A percentile compares a stretch with the other conserved stretches of the same genome.
Conservation (phyloP, 345 rosid species). For the Cardamine occulta region DNA sequence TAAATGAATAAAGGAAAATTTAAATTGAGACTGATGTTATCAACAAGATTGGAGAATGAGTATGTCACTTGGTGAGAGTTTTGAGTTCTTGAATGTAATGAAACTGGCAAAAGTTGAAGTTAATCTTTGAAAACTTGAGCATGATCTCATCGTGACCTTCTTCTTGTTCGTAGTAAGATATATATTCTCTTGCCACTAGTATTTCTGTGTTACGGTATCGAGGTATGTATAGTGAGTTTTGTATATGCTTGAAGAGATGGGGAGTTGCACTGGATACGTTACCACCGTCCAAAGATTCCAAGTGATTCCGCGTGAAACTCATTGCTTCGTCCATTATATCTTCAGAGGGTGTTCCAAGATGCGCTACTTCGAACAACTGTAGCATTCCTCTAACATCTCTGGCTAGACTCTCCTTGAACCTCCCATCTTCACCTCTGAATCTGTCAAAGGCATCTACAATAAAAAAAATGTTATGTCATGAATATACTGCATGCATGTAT, state of each 20-base stretch:
- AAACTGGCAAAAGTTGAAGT: constrained; percentile 20
- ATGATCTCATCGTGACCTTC: neutral
- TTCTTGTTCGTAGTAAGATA: constrained; percentile 34
- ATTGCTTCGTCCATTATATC: neutral
- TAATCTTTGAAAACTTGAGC: constrained; percentile 31
- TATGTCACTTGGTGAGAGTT: neutral
- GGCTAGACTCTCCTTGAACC: no score
- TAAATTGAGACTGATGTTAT: neutral
- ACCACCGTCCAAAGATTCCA: neutral
- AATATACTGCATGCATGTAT: neutral
- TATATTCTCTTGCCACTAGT: constrained; percentile 29
- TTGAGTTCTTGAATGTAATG: constrained; percentile 33
- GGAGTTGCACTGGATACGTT: neutral
- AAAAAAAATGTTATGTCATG: neutral
- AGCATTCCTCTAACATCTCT: no score
- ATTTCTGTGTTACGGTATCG: neutral
- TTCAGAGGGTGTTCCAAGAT: no score
- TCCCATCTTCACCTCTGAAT: neutral
- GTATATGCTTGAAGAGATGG: constrained; percentile 19
- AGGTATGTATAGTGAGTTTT: neutral
- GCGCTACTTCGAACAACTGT: no score
- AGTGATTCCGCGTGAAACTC: constrained; percentile 2
- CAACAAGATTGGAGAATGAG: neutral
- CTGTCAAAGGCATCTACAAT: constrained; percentile 24
- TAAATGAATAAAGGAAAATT: neutral